Base-by-base conservation (phyloP, 495 filamentous ascomycete species). In the Xylaria acuta region DNA sequence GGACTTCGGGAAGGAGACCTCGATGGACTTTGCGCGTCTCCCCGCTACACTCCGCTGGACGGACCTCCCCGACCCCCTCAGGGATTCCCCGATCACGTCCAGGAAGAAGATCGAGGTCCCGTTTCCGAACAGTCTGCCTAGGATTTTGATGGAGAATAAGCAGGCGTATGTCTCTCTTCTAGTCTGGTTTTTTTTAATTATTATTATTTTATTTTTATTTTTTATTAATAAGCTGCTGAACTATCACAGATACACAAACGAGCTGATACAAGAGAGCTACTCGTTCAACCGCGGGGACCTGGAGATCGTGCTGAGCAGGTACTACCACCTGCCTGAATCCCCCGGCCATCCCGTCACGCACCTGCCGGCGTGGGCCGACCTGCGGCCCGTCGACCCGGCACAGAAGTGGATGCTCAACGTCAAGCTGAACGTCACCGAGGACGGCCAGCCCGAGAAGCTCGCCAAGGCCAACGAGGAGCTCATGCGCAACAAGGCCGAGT, bases 261-360 rank as follows among this genome's bases (percentile, higher is more conserved):
- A 83, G 68, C 67, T 78, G 6, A 73, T 85, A n/a, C 81, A 84
- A 59, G 83, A 86, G 68, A 78, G 80, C 32, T 82, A 84, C 72
- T 76, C 79, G 6, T 86, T 82, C 77, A 82, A 80, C 67, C 74
- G 77, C 36, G 79, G 83, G 25, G 78, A 78, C 36, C 67, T 84
- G 49, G 83, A 85, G 72, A 86, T 82, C 34, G 71, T 75, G n/a
- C 73, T 86, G 56, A 80, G 76, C 40, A 76, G 78, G 45, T 75
- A 77, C 64, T 82, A 80, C 67, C 63, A 72, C 14, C 69, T 77
- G 11, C 75, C 73, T 38, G 67, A 76, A 1, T 70, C 78, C 0
- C 45, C 43, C 69, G 70, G 41, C 12, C 62, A 41, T n/a, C 73
- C 78, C 56, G 64, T 69, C 20, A 25, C 38, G 72, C 41, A 69